phyloP scores from a whole-genome alignment of 768 basidiomycete genomes.

The Leucosporidium yakuticum region DNA sequence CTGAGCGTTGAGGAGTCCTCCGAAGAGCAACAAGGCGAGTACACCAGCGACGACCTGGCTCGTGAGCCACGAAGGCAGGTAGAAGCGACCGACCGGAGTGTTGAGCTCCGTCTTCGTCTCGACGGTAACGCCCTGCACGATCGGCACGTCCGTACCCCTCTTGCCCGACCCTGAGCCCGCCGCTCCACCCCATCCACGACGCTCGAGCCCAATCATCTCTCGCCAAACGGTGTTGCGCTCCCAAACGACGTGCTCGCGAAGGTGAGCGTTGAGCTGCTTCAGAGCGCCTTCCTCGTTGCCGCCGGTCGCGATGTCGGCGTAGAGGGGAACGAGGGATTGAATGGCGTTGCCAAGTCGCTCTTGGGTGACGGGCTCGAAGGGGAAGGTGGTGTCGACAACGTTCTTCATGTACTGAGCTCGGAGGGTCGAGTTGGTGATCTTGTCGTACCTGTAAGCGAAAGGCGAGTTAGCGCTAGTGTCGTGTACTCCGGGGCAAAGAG shows the following conservation, averaged over 20 bases:
- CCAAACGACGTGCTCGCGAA: conserved; percentile 64
- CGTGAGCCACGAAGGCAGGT: conserved; percentile 51
- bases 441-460: conserved; percentile 66
- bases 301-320: conserved; percentile 74
- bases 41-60: conserved; percentile 39
- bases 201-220: conserved; percentile 67
- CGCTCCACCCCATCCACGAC: conserved; percentile 40
- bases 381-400: conserved; percentile 47
- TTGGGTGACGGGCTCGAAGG: conserved; percentile 63
- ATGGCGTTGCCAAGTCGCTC: conserved; percentile 58
- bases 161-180: conserved; percentile 3
- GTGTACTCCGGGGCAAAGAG: not conserved
- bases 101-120: conserved; percentile 50
- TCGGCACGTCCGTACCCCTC: conserved; percentile 28
- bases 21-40: conserved; percentile 57
- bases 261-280: conserved; percentile 67
- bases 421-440: conserved; percentile 68
- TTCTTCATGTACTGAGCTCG: conserved; percentile 36
- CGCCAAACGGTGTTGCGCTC: conserved; percentile 97
- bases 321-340: conserved; percentile 60
- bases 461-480: not conserved
- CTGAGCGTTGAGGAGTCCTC: conserved; percentile 56
- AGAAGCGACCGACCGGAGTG: conserved; percentile 63
- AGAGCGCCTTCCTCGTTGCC: conserved; percentile 64
- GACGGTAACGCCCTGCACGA: conserved; percentile 44